Evolutionary conservation across 1,139 yeast genomes (phyloP), one percentile per base, ranked within the genome.

Genomic region (Blastobotrys persicus): DNA sequence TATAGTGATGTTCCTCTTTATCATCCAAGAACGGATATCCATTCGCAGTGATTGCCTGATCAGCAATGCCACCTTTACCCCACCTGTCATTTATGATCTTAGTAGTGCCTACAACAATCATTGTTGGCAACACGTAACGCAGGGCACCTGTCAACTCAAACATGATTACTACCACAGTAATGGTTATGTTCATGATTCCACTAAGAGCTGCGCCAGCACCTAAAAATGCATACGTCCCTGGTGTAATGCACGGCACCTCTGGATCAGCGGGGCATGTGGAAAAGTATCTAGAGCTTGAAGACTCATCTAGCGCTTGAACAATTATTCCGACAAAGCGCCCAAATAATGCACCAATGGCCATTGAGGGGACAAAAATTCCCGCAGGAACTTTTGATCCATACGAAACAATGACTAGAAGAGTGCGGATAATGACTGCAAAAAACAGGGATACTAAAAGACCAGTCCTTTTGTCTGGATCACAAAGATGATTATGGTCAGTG

Each of bases 181-280:
- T 85, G 0, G 97, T 88, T 56, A 94, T 73, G 63, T 91, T 92
- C 41, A 97, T 91, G 31, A 94, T 92, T 2, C 98, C 99, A 67
- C 95, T 83, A 44, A 94, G 74, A 0, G 96, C 88, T 2, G 98
- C 96, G 0, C 95, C 98, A 0, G 98, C 97, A 1, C 98, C 99
- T 32, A 94, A 72, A 58, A 92, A 87, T 0, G 98, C 97, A 67
- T 92, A 94, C 0, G 96, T 86, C 0, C 98, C 98, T 0, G 98
- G 95, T 11, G 91, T 87, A 37, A 92, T 81, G 61, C 95, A 88
- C 1, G 62, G 59, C 2, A 67, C 61, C 2, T 67, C 62, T 2
- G 67, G 61, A 31, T 66, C 74, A 1, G 66, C 60, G 1, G 68
- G 63, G 55, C 80, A 76, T 0, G 69, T 63, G 2, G 76, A 53